phyloP scores from a whole-genome alignment of 2,329 filamentous ascomycete genomes.

The Xylaria sp. region DNA sequence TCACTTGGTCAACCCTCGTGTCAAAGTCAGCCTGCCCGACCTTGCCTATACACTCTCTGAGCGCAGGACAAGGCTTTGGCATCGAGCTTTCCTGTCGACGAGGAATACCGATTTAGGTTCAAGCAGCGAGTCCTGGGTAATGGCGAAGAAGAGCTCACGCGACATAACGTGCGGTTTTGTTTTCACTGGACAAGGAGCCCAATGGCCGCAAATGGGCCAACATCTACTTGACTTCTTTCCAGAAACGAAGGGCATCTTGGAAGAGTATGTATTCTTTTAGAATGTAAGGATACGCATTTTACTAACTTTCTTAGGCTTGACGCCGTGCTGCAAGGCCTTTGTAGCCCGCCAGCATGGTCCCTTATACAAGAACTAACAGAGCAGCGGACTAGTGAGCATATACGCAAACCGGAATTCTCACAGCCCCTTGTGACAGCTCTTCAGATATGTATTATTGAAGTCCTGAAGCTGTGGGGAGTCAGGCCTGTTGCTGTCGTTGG shows the following conservation, averaged over 20 bases:
- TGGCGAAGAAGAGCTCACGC: neutral
- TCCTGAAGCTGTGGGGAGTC: conserved; percentile 26
- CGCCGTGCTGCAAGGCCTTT: neutral
- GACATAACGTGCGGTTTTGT: conserved; percentile 19
- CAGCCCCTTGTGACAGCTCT: conserved; percentile 31
- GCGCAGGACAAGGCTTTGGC: conserved; percentile 28
- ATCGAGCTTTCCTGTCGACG: conserved; percentile 34
- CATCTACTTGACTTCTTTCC: conserved; percentile 21
- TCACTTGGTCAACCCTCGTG: conserved; percentile 38
- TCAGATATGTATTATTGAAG: conserved; percentile 18
- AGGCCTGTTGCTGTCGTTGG: conserved; percentile 21
- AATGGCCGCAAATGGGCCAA: conserved; percentile 36
- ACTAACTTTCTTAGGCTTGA: no score
- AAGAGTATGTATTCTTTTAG: no score
- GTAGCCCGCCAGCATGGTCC: conserved; percentile 29
- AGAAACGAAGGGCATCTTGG: conserved; percentile 3
- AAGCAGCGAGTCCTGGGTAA: neutral
- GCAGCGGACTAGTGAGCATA: conserved; percentile 8
- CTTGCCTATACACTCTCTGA: conserved; percentile 41
- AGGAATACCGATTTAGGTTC: neutral
- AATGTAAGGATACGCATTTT: neutral
- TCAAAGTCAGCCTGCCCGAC: conserved; percentile 32
- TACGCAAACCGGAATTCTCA: conserved; percentile 32
- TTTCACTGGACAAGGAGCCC: conserved; percentile 37
- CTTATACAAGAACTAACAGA: conserved; percentile 34